phyloP scores from a whole-genome alignment of 179 eudicot genomes.

The Beta macrorhiza region DNA sequence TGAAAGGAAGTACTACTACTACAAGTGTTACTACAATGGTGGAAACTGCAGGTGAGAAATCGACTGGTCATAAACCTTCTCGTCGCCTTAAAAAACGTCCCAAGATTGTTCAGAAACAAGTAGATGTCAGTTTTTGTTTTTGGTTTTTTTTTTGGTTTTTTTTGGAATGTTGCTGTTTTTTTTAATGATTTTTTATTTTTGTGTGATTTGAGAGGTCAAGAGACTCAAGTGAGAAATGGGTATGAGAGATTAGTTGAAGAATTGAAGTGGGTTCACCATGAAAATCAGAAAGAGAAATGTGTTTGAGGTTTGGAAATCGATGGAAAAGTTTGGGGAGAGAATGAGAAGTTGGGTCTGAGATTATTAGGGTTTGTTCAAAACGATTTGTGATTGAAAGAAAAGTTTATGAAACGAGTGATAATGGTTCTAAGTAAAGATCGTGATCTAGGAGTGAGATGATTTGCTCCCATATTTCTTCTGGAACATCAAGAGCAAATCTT shows the following conservation, averaged over 20 bases:
- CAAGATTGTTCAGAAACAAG: too few relatives aligned
- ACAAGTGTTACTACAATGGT: not conserved
- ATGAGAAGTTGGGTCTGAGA: conserved; percentile 36
- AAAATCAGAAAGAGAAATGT: too few relatives aligned
- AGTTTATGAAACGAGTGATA: conserved; percentile 46
- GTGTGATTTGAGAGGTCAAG: too few relatives aligned
- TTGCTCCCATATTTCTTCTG: conserved; percentile 64
- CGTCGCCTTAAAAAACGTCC: too few relatives aligned
- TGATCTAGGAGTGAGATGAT: conserved; percentile 42
- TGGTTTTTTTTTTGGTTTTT: not conserved
- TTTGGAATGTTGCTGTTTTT: too few relatives aligned
- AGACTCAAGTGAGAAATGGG: too few relatives aligned
- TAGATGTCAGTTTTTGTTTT: too few relatives aligned
- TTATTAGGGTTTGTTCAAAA: conserved; percentile 34
- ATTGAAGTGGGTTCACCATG: too few relatives aligned
- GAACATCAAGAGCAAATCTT: conserved; percentile 34
- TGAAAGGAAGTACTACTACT: not conserved
- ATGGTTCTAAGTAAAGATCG: conserved; percentile 40
- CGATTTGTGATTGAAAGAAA: conserved; percentile 52
- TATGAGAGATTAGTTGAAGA: too few relatives aligned
- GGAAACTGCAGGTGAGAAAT: not conserved
- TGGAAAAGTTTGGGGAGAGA: too few relatives aligned
- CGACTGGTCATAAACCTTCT: not conserved
- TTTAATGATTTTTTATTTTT: too few relatives aligned
- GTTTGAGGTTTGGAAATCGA: too few relatives aligned